Conservation (phyloP, 257 asterid species). For the Misopates orontium region DNA sequence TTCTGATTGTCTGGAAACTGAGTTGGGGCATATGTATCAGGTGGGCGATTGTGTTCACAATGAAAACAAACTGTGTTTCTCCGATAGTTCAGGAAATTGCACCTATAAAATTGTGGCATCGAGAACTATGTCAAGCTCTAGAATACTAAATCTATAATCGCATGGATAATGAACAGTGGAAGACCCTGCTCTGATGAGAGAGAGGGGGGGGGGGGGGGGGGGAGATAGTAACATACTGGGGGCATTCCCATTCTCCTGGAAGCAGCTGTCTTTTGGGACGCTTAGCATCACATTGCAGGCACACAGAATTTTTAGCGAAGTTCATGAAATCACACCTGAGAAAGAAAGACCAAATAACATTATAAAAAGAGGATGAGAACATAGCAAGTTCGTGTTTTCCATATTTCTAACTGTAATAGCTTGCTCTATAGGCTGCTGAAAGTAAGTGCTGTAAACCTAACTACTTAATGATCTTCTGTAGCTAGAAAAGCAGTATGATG, state of each 20-base stretch:
- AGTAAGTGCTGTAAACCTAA: background rate
- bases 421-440: constrained; percentile 7
- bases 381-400: too few relatives aligned
- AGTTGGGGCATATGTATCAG: constrained; percentile 63
- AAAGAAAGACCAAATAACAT: constrained; percentile 11
- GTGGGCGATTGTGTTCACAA: constrained; percentile 93
- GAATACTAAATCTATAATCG: too few relatives aligned
- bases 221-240: constrained; percentile 57
- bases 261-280: constrained; percentile 97
- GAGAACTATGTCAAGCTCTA: constrained; percentile 22
- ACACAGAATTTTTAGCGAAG: constrained; percentile 87
- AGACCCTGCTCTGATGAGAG: too few relatives aligned
- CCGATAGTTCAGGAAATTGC: constrained; percentile 94
- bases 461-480: constrained; percentile 8
- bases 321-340: constrained; percentile 96
- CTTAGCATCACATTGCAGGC: constrained; percentile 94
- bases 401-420: background rate
- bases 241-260: constrained; percentile 99
- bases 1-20: constrained; percentile 52
- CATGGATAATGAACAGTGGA: too few relatives aligned
- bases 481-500: constrained; percentile 12
- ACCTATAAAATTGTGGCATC: constrained; percentile 54
- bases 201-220: constrained; percentile 10
- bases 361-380: background rate
- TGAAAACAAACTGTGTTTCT: constrained; percentile 92